Percentiles rank a stretch among this genome's conserved stretches.
These are phyloP conservation scores for Teratosphaeria gauchensis DNA, from an alignment of 2,329 filamentous ascomycete species.

Conservation along the genomic window DNA sequence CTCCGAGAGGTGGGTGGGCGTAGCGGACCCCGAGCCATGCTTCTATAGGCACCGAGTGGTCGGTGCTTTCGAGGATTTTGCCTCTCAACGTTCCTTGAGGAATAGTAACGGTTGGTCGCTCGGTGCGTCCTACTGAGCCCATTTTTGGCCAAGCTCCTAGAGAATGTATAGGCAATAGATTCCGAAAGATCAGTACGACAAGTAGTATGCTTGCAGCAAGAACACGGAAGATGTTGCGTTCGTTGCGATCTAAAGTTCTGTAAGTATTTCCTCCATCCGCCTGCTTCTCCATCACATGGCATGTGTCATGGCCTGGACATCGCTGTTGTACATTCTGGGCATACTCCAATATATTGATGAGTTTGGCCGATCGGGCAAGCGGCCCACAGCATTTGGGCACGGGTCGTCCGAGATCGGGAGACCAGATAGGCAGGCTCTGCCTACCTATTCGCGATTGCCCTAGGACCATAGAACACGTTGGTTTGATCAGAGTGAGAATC, in stretches of 20 bases:
- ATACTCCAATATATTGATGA: not conserved
- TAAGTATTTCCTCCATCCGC: not conserved
- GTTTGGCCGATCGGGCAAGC: not conserved
- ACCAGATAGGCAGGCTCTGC: not conserved
- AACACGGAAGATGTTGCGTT: not conserved
- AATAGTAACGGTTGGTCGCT: constrained; percentile 1
- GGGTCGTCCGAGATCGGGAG: not conserved
- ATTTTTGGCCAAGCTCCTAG: not conserved
- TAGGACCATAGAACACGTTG: not conserved
- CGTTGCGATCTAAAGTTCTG: not conserved
- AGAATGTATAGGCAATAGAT: not conserved
- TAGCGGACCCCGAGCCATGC: constrained; percentile 42
- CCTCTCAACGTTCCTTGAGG: constrained; percentile 15
- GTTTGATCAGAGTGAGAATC: too few species aligned
- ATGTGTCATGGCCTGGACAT: not conserved
- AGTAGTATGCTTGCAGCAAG: not conserved
- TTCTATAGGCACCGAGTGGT: constrained; percentile 16
- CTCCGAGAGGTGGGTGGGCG: constrained; percentile 43
- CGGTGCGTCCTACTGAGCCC: not conserved
- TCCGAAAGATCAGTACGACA: not conserved
- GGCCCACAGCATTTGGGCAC: not conserved
- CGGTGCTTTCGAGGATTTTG: constrained; percentile 9
- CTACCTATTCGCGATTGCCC: not conserved
- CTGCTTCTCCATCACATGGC: not conserved
- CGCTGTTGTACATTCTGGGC: not conserved